phyloP scores from a whole-genome alignment of 768 basidiomycete species.

The Amanita fuliginea region DNA sequence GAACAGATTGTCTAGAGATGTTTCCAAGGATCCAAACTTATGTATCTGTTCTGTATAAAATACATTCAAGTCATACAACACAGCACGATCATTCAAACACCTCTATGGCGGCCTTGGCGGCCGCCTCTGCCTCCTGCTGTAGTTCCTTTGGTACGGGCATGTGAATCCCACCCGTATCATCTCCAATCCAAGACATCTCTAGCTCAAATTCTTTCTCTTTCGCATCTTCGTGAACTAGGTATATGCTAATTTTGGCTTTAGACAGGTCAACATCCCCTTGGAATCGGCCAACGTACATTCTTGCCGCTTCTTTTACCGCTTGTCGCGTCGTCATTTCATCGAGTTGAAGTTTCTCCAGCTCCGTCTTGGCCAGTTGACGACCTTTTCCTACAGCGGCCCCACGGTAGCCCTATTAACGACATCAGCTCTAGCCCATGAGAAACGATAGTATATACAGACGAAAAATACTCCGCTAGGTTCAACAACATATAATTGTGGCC shows the following conservation, averaged over 20 bases:
- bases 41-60: slow-evolving; percentile 9
- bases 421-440: background rate
- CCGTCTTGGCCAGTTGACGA: slow-evolving; percentile 95
- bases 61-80: slow-evolving; percentile 8
- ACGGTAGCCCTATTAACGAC: slow-evolving; percentile 65
- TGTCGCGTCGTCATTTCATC: slow-evolving; percentile 70
- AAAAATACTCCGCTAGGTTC: slow-evolving; percentile 93
- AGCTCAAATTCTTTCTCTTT: slow-evolving; percentile 99
- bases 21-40: slow-evolving; percentile 3
- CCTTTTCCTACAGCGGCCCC: slow-evolving; percentile 98
- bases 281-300: slow-evolving; percentile 58
- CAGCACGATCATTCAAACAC: slow-evolving; percentile 27
- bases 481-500: slow-evolving; percentile 79
- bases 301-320: slow-evolving; percentile 86
- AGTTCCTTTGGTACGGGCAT: slow-evolving; percentile 79
- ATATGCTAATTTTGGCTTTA: slow-evolving; percentile 50
- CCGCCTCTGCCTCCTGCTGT: slow-evolving; percentile 72
- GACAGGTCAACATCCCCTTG: background rate
- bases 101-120: slow-evolving; percentile 81
- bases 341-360: slow-evolving; percentile 91
- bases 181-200: slow-evolving; percentile 94
- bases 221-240: slow-evolving; percentile 93
- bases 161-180: slow-evolving; percentile 73
- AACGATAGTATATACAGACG: slow-evolving; percentile 31
- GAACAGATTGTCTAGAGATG: slow-evolving; percentile 81